These are phyloP conservation scores for Scenedesmus sp. DNA, from an alignment of 163 green algal genomes.

Conservation along the genomic window DNA sequence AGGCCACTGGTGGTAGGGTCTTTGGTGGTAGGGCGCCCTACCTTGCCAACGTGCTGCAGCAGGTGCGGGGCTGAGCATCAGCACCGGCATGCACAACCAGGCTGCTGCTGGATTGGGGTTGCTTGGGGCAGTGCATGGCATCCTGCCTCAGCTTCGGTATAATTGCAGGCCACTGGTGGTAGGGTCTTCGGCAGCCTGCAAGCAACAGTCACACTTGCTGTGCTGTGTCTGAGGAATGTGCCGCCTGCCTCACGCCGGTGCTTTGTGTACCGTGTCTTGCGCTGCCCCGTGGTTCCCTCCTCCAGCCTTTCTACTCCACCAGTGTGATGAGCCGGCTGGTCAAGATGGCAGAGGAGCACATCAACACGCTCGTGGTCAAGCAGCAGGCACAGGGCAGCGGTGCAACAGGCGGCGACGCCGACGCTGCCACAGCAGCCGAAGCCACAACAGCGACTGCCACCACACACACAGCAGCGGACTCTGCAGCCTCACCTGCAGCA, in stretches of 20 bases:
- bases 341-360: slow-evolving; percentile 75
- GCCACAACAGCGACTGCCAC: background rate
- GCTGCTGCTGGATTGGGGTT: no score
- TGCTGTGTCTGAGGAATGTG: no score
- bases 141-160: no score
- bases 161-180: no score
- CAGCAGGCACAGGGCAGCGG: slow-evolving; percentile 5
- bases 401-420: background rate
- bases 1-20: no score
- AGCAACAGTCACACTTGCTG: no score
- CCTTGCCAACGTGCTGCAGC: slow-evolving; percentile 86
- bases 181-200: no score
- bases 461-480: background rate
- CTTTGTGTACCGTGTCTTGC: background rate
- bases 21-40: slow-evolving; percentile 80
- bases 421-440: slow-evolving; percentile 2
- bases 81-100: background rate
- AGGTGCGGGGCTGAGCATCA: slow-evolving; percentile 57
- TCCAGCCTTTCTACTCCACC: slow-evolving; percentile 87
- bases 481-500: background rate
- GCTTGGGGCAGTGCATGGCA: no score
- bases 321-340: slow-evolving; percentile 84
- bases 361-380: slow-evolving; percentile 59
- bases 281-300: background rate
- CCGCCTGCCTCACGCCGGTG: background rate